A percentile compares a stretch with the other conserved stretches of the same genome.
Evolutionary conservation across 129 eudicot genomes (phyloP).

Genomic region (Saussurea involucrata): DNA sequence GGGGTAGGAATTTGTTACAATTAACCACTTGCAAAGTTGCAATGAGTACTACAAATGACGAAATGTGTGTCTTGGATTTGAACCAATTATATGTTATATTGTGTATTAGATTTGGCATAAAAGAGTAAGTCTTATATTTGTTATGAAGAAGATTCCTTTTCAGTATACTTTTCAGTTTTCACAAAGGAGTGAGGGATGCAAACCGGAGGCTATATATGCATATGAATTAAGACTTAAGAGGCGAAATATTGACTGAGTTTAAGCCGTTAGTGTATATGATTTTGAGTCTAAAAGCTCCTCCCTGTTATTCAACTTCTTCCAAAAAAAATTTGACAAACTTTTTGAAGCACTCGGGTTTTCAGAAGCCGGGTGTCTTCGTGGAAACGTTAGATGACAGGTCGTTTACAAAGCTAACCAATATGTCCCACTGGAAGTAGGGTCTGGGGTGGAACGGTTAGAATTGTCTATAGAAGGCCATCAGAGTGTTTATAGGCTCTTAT

Average conservation of each 20-base stretch:
- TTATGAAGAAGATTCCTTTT: neutral
- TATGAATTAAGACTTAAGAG: neutral
- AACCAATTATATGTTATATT: neutral
- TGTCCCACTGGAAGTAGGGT: no score
- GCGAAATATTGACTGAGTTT: neutral
- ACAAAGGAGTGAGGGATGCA: neutral
- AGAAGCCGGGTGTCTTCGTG: neutral
- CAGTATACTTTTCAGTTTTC: neutral
- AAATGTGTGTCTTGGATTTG: neutral
- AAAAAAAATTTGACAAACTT: neutral
- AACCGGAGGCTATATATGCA: neutral
- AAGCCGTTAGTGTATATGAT: neutral
- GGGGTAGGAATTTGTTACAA: neutral
- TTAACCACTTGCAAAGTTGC: neutral
- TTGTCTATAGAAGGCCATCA: neutral
- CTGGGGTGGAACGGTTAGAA: neutral
- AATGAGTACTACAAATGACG: neutral
- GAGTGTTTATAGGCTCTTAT: neutral
- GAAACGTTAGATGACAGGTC: neutral
- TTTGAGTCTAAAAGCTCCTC: neutral
- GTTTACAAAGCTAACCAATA: no score
- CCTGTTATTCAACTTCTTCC: neutral
- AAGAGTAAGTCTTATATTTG: neutral
- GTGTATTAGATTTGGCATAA: neutral
- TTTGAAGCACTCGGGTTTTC: neutral